Conservation (phyloP, 306 rosid genomes). For the Cicer bijugum region DNA sequence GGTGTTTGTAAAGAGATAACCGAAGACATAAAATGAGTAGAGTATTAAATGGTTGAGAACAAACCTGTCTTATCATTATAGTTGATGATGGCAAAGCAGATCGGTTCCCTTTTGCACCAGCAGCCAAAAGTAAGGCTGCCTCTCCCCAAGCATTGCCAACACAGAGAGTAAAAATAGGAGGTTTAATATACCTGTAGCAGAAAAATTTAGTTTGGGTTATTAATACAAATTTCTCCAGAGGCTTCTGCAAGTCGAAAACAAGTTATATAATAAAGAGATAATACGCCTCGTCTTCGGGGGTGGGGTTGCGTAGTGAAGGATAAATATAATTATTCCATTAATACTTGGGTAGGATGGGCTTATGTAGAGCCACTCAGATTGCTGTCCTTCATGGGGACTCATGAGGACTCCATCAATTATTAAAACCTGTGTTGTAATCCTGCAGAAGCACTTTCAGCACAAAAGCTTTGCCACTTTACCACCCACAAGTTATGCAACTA, state of each 20-base stretch:
- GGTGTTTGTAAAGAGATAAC: constrained; percentile 24
- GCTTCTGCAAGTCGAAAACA: constrained; percentile 39
- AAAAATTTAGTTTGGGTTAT: constrained; percentile 38
- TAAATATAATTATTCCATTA: constrained; percentile 23
- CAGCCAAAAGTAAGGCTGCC: constrained; percentile 96
- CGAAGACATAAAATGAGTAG: constrained; percentile 11
- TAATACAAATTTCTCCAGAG: constrained; percentile 33
- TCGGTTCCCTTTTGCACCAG: constrained; percentile 96
- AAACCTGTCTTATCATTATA: constrained; percentile 96
- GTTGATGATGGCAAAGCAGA: constrained; percentile 95
- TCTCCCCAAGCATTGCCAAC: constrained; percentile 99
- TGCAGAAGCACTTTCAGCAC: neutral
- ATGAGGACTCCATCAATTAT: neutral
- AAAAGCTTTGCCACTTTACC: constrained; percentile 18
- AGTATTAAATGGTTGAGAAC: constrained; percentile 21
- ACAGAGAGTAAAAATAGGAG: constrained; percentile 91
- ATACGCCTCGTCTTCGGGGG: neutral
- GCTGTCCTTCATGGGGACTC: neutral
- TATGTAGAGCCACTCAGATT: constrained; percentile 18
- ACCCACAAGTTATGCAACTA: constrained; percentile 13
- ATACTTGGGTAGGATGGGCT: neutral
- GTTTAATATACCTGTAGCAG: constrained; percentile 69
- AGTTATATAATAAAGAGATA: constrained; percentile 30
- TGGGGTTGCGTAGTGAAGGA: constrained; percentile 8
- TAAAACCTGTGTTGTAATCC: constrained; percentile 2